Evolutionary conservation across 169 alveolate genomes (phyloP).

Genomic region (Eimeria zaria): DNA sequence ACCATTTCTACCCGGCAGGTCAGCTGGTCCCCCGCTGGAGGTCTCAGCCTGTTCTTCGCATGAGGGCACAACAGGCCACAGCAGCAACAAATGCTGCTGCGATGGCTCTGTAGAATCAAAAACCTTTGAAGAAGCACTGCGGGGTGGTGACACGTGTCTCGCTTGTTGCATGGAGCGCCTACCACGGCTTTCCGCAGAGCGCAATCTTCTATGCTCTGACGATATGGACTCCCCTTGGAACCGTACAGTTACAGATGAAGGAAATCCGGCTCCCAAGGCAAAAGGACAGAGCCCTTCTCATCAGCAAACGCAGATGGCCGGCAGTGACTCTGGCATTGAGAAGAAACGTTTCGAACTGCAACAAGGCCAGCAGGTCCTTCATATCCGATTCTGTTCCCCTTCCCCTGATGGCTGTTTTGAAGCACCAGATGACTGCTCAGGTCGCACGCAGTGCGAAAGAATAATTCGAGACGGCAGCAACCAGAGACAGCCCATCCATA

Average conservation of each 20-base stretch:
- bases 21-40: conserved; percentile 26
- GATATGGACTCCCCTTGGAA: conserved; percentile 24
- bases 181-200: conserved; percentile 76
- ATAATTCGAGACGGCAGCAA: background rate
- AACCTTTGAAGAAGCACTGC: background rate
- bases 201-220: conserved; percentile 12
- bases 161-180: conserved; percentile 65
- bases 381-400: conserved; percentile 15
- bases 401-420: background rate
- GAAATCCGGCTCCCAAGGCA: background rate
- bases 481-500: background rate
- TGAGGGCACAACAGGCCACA: background rate
- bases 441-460: background rate
- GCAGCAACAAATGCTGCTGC: background rate
- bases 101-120: background rate
- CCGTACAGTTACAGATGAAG: conserved; percentile 28
- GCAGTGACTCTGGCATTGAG: background rate
- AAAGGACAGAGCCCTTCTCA: conserved; percentile 14
- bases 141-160: conserved; percentile 9
- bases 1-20: conserved; percentile 10
- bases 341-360: conserved; percentile 8
- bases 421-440: background rate
- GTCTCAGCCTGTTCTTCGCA: conserved; percentile 17
- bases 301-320: conserved; percentile 38
- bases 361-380: background rate